A percentile compares a stretch with the other conserved stretches of the same genome.
phyloP scores from a whole-genome alignment of 78 protist genomes.

The Tieghemostelium lacteum region DNA sequence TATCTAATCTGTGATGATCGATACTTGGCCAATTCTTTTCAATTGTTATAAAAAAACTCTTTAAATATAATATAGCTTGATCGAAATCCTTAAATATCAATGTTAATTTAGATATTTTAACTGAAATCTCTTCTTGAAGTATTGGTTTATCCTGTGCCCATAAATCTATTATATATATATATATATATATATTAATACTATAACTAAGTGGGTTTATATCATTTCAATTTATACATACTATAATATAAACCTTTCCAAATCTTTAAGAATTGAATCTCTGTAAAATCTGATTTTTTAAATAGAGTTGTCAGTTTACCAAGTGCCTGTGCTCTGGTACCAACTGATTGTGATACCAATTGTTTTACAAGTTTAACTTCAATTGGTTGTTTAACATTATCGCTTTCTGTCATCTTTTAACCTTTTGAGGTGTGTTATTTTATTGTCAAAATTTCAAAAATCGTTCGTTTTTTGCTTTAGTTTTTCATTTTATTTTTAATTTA shows the following conservation, averaged over 20 bases:
- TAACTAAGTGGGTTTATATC: background rate
- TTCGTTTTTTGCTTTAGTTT: background rate
- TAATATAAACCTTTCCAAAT: constrained; percentile 69
- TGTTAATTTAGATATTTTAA: constrained; percentile 14
- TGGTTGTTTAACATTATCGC: no score
- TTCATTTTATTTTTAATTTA: no score
- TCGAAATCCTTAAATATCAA: background rate
- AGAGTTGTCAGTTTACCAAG: background rate
- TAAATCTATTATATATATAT: constrained; percentile 12
- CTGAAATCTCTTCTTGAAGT: constrained; percentile 44
- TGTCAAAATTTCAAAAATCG: background rate
- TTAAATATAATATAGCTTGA: constrained; percentile 9
- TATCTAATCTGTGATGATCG: constrained; percentile 55
- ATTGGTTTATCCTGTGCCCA: constrained; percentile 46
- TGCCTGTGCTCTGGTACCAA: background rate
- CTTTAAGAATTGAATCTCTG: constrained; percentile 53
- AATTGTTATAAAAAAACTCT: constrained; percentile 26
- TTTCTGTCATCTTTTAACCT: no score
- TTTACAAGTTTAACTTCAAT: constrained; percentile 4
- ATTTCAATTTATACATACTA: constrained; percentile 34
- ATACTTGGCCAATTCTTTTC: constrained; percentile 36
- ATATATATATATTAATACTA: background rate
- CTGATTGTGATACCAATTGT: background rate
- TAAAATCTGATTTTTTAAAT: background rate
- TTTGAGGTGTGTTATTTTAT: background rate